Percentiles rank a stretch among this genome's conserved stretches.
Evolutionary conservation across 257 asterid genomes (phyloP).

Genomic region (Gynochthodes officinalis): DNA sequence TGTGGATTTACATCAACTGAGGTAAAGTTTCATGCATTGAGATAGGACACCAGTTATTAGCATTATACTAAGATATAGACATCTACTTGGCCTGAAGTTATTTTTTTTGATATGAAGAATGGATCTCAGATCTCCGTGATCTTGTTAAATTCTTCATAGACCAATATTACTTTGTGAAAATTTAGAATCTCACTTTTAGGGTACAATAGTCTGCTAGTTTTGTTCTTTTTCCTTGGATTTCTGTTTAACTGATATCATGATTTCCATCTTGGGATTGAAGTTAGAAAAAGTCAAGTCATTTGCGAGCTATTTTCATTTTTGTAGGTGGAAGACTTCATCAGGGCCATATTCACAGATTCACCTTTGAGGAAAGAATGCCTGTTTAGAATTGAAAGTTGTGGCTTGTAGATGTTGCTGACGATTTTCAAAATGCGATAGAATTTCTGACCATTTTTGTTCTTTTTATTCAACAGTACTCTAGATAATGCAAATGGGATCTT

Average conservation of each 20-base stretch:
- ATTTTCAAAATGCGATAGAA: too few relatives aligned
- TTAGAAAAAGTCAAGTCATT: too few relatives aligned
- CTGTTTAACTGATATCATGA: background rate
- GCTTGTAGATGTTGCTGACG: slow-evolving; percentile 2
- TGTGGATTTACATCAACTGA: slow-evolving; percentile 62
- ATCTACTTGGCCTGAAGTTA: background rate
- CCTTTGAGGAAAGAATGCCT: slow-evolving; percentile 87
- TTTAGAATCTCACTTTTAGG: background rate
- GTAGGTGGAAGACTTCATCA: slow-evolving; percentile 82
- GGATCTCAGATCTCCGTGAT: background rate
- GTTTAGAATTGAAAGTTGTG: slow-evolving; percentile 49
- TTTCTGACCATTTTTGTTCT: too few relatives aligned
- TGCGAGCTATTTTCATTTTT: slow-evolving; percentile 24
- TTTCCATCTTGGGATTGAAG: too few relatives aligned
- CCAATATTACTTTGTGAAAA: background rate
- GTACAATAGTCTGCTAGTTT: background rate
- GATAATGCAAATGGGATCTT: too few relatives aligned
- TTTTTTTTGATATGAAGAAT: background rate
- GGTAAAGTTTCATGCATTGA: slow-evolving; percentile 39
- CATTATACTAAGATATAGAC: slow-evolving; percentile 4
- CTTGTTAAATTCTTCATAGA: background rate
- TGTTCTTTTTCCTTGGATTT: background rate
- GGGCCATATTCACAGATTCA: slow-evolving; percentile 89
- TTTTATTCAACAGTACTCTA: too few relatives aligned
- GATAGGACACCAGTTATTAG: background rate